phyloP scores from a whole-genome alignment of 225 moss, liverwort and hornwort species.

The Neckera pumila region DNA sequence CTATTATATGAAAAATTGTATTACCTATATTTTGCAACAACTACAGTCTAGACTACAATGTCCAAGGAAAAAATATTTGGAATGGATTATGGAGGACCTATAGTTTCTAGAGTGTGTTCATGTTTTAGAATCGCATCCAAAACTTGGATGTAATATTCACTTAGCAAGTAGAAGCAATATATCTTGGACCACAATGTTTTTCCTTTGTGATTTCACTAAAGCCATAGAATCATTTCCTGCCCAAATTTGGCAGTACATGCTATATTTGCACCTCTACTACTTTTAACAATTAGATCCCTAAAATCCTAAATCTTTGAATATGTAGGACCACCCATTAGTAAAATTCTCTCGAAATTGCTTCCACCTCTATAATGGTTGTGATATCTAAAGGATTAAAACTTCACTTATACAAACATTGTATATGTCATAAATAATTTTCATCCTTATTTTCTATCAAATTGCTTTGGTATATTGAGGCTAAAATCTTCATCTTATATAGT shows the following conservation, averaged over 20 bases:
- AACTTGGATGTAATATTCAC: background rate
- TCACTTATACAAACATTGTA: background rate
- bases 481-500: background rate
- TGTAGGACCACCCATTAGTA: background rate
- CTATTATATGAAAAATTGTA: background rate
- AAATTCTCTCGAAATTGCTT: background rate
- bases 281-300: background rate
- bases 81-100: background rate
- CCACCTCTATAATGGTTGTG: fast-evolving
- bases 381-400: background rate
- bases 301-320: background rate
- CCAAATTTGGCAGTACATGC: background rate
- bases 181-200: background rate
- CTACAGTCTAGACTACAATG: background rate
- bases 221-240: too few relatives aligned
- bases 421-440: background rate
- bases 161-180: background rate
- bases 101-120: background rate
- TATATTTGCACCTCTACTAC: background rate
- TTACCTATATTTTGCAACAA: background rate
- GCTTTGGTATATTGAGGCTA: too few relatives aligned
- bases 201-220: background rate
- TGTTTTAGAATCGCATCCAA: background rate
- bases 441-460: background rate
- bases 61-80: background rate